These are phyloP conservation scores for Ambrosia hybrid DNA, from an alignment of 140 eudicot species.

Conservation along the genomic window DNA sequence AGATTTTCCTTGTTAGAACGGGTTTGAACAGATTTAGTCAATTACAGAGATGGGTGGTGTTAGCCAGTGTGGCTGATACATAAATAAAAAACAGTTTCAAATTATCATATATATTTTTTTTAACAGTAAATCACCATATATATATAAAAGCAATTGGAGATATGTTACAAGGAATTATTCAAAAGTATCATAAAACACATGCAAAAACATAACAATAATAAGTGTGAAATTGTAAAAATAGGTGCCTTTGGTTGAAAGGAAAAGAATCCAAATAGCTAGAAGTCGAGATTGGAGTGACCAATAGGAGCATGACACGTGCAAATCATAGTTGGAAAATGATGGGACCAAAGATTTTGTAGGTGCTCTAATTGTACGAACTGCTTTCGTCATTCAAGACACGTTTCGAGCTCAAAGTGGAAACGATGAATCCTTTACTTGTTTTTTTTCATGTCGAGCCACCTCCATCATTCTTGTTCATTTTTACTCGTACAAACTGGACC, in stretches of 20 bases:
- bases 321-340: conserved; percentile 22
- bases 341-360: conserved; percentile 20
- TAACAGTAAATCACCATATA: too few relatives aligned
- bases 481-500: conserved; percentile 16
- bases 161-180: too few relatives aligned
- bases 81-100: too few relatives aligned
- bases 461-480: not conserved
- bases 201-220: too few relatives aligned
- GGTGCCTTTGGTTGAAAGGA: not conserved
- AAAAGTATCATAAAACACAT: not conserved
- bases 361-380: conserved; percentile 7
- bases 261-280: not conserved
- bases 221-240: too few relatives aligned
- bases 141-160: too few relatives aligned
- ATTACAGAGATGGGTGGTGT: too few relatives aligned
- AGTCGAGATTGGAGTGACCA: not conserved
- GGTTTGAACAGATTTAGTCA: too few relatives aligned
- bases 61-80: too few relatives aligned
- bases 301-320: not conserved
- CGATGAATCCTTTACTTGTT: conserved; percentile 9
- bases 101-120: too few relatives aligned
- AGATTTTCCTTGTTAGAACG: too few relatives aligned
- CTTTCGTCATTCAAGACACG: conserved; percentile 24
- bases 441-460: conserved; percentile 1
- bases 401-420: conserved; percentile 30